phyloP scores from a whole-genome alignment of 2,329 filamentous ascomycete species.

The Paramyrothecium roridum region DNA sequence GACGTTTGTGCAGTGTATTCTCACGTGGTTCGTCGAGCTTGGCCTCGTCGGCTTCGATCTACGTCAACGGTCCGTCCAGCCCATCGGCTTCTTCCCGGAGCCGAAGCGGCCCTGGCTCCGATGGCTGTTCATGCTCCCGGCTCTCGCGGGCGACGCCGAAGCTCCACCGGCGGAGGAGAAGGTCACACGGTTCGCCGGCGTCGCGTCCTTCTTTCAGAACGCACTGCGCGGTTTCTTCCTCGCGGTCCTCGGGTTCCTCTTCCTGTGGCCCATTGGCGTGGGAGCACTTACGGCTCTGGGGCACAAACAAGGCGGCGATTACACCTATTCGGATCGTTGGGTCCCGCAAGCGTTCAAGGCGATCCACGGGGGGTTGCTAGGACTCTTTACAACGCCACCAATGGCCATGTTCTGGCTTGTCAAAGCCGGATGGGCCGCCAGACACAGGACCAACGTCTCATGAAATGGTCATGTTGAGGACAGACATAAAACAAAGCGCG shows the following conservation, averaged over 20 bases:
- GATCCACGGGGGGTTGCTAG: slow-evolving; percentile 42
- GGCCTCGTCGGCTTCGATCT: slow-evolving; percentile 46
- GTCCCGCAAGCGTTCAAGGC: slow-evolving; percentile 48
- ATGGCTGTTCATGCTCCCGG: slow-evolving; percentile 39
- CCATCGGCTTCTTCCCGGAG: slow-evolving; percentile 40
- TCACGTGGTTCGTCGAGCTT: slow-evolving; percentile 50
- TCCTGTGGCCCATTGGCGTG: slow-evolving; percentile 41
- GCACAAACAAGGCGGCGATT: slow-evolving; percentile 34
- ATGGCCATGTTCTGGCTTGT: slow-evolving; percentile 49
- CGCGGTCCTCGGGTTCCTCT: slow-evolving; percentile 31
- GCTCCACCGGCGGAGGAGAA: background rate
- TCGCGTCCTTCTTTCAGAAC: slow-evolving; percentile 21
- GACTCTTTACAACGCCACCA: slow-evolving; percentile 41
- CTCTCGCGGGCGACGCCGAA: background rate
- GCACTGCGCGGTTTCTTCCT: slow-evolving; percentile 21
- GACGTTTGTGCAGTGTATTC: slow-evolving; percentile 45
- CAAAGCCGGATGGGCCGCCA: slow-evolving; percentile 40
- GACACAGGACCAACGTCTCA: background rate
- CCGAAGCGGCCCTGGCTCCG: slow-evolving; percentile 29
- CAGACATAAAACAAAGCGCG: too few species aligned
- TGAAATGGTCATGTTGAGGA: too few species aligned
- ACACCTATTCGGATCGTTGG: slow-evolving; percentile 39
- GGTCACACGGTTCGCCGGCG: background rate
- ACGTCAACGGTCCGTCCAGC: slow-evolving; percentile 37
- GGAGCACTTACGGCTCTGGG: slow-evolving; percentile 39